A percentile compares a stretch with the other conserved stretches of the same genome.
Evolutionary conservation across 2,329 filamentous ascomycete species (phyloP).

Genomic region (Talaromyces sp.): DNA sequence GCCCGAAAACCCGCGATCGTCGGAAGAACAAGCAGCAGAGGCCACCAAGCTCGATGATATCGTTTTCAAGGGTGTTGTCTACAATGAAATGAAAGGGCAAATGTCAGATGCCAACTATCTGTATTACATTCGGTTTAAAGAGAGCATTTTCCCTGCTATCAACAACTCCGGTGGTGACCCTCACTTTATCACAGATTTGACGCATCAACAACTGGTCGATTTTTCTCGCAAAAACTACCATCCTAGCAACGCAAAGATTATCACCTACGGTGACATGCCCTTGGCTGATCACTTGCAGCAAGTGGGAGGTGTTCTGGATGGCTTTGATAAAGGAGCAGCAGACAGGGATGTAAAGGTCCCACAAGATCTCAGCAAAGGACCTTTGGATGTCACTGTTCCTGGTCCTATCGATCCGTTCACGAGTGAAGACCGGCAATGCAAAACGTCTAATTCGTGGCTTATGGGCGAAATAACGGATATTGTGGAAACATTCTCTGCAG

Average conservation of each 20-base stretch:
- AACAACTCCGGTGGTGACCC: slow-evolving; percentile 97
- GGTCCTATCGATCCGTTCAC: slow-evolving; percentile 85
- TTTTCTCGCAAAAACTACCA: slow-evolving; percentile 95
- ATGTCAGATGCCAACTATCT: slow-evolving; percentile 97
- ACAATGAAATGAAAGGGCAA: slow-evolving; percentile 99
- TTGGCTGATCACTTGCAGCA: slow-evolving; percentile 74
- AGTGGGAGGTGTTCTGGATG: slow-evolving; percentile 66
- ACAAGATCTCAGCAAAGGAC: slow-evolving; percentile 62
- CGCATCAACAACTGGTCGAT: slow-evolving; percentile 78
- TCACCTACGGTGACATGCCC: slow-evolving; percentile 93
- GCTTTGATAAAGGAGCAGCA: slow-evolving; percentile 64
- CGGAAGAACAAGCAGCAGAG: slow-evolving; percentile 40
- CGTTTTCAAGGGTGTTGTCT: slow-evolving; percentile 96
- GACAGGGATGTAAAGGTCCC: slow-evolving; percentile 73
- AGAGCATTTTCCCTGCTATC: slow-evolving; percentile 87
- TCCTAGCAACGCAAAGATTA: slow-evolving; percentile 91
- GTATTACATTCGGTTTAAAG: slow-evolving; percentile 92
- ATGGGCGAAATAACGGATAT: slow-evolving; percentile 77
- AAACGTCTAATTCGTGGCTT: slow-evolving; percentile 91
- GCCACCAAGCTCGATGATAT: slow-evolving; percentile 56
- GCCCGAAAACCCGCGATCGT: slow-evolving; percentile 72
- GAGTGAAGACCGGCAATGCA: slow-evolving; percentile 79
- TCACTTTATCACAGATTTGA: slow-evolving; percentile 91
- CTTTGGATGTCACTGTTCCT: slow-evolving; percentile 63
- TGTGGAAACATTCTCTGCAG: slow-evolving; percentile 81